Conservation (phyloP, 768 basidiomycete species). For the Cubamyces sp. region DNA sequence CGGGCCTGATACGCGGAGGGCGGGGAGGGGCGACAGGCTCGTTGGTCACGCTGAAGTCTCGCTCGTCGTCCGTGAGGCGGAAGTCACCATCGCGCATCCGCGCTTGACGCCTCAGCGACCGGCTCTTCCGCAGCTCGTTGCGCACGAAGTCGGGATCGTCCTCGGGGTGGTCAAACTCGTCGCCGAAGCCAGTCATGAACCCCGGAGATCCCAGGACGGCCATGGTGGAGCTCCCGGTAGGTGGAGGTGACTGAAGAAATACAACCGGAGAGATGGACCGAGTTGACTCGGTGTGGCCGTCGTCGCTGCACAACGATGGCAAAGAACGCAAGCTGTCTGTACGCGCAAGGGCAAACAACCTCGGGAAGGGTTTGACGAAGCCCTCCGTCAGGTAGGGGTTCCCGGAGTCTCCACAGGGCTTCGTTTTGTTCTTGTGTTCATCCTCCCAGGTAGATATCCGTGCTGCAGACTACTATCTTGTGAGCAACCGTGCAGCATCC, state of each 20-base stretch:
- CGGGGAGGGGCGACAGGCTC: neutral
- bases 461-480: neutral
- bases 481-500: no score
- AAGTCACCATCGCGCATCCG: conserved; percentile 18
- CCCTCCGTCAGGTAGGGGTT: neutral
- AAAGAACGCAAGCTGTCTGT: neutral
- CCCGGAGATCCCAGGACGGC: conserved; percentile 16
- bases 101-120: conserved; percentile 10
- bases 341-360: neutral
- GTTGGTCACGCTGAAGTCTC: conserved; percentile 3
- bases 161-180: conserved; percentile 14
- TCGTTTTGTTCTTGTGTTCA: no score
- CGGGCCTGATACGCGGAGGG: neutral
- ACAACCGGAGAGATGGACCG: neutral
- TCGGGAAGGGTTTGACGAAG: neutral
- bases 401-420: no score
- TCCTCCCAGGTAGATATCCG: neutral
- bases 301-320: conserved; percentile 12
- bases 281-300: conserved; percentile 2
- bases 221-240: conserved; percentile 11
- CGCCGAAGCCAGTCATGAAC: conserved; percentile 2
- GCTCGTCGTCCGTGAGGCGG: conserved; percentile 10
- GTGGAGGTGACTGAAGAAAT: conserved; percentile 4
- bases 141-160: conserved; percentile 9
- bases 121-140: neutral